Percentiles rank a stretch among this genome's conserved stretches.
phyloP scores from a whole-genome alignment of 176 grass and related monocot genomes.

The Avena sativa region DNA sequence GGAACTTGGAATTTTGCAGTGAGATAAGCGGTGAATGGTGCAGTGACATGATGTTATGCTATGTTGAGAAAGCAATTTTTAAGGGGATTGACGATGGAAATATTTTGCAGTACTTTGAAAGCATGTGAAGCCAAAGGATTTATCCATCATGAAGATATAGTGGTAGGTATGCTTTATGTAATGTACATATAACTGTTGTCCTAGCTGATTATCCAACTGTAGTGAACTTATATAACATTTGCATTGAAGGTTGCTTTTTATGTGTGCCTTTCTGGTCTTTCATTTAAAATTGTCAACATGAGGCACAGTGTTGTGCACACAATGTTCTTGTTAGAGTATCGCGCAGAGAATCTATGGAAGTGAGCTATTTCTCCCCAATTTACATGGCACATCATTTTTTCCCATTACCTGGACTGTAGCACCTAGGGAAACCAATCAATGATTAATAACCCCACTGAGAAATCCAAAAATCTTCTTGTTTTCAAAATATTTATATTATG shows the following conservation, averaged over 20 bases:
- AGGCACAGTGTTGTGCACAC: background rate
- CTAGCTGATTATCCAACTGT: conserved; percentile 7
- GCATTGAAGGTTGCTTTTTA: background rate
- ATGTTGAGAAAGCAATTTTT: background rate
- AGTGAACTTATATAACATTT: background rate
- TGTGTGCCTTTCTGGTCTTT: background rate
- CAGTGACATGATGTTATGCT: background rate
- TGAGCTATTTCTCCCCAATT: background rate
- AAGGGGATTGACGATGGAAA: background rate
- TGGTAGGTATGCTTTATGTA: conserved; percentile 8
- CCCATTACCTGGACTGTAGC: background rate
- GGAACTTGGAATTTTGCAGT: background rate
- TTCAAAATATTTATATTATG: background rate
- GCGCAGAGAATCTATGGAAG: background rate
- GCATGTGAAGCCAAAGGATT: background rate
- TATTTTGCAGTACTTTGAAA: background rate
- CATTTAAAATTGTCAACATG: background rate
- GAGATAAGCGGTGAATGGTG: background rate
- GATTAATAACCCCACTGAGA: background rate
- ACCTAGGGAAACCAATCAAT: background rate
- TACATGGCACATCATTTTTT: background rate
- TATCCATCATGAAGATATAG: background rate
- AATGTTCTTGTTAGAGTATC: background rate
- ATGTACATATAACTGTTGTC: background rate
- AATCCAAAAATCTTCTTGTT: background rate